Conservation (phyloP, 768 basidiomycete genomes). For the Mycena olivaceomarginata region DNA sequence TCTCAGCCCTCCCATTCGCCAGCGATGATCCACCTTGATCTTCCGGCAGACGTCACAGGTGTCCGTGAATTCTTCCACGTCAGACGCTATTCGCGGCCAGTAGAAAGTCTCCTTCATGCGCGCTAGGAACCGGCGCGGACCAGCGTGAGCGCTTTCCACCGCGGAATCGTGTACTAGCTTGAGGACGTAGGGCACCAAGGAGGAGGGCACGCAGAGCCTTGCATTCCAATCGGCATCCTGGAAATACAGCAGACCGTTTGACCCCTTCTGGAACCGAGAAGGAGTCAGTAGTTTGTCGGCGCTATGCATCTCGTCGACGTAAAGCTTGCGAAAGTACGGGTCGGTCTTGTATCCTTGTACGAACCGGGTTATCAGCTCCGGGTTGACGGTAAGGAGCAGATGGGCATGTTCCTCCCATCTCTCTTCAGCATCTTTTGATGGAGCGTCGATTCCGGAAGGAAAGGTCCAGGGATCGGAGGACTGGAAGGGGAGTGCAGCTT, state of each 20-base stretch:
- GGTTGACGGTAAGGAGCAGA: background rate
- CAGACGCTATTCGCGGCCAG: too few species aligned
- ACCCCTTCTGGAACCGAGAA: background rate
- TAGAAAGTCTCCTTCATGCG: too few species aligned
- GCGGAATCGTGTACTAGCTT: too few species aligned
- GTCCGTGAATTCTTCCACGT: too few species aligned
- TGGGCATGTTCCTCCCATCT: background rate
- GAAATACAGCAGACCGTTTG: conserved; percentile 27
- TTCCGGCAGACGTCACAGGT: too few species aligned
- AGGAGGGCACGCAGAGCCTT: too few species aligned
- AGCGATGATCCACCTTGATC: too few species aligned
- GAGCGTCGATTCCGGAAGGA: background rate
- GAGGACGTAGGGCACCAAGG: too few species aligned
- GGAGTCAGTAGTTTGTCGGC: background rate
- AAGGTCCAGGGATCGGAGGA: conserved; percentile 5
- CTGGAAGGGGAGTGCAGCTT: background rate
- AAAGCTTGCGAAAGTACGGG: background rate
- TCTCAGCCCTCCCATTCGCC: too few species aligned
- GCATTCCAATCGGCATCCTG: conserved; percentile 20
- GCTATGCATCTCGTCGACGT: background rate
- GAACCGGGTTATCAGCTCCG: background rate
- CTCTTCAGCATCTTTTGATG: background rate
- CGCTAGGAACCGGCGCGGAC: too few species aligned
- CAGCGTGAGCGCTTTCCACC: too few species aligned
- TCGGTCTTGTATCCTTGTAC: background rate